These are phyloP conservation scores for Barbatosphaeria neglecta DNA, from an alignment of 495 filamentous ascomycete species.

Conservation along the genomic window DNA sequence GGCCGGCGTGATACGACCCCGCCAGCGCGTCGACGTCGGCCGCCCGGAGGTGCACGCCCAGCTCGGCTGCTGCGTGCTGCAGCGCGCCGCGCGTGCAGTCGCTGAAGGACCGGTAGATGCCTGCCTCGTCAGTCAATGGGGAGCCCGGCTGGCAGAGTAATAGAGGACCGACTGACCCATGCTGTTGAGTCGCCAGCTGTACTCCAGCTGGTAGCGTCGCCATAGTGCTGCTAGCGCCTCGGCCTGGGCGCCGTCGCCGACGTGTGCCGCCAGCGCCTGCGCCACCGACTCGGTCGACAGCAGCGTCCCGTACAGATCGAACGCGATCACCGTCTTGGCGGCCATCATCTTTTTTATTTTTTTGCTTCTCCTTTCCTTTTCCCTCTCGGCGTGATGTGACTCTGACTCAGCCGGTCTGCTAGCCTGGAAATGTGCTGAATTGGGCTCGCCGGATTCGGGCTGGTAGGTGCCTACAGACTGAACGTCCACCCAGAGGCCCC, in stretches of 20 bases:
- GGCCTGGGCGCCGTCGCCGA: conserved; percentile 40
- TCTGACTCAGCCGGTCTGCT: too few relatives aligned
- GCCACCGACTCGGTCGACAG: conserved; percentile 59
- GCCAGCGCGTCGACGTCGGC: conserved; percentile 39
- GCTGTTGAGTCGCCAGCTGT: conserved; percentile 72
- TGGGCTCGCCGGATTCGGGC: too few relatives aligned
- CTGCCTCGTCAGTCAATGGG: conserved; percentile 18
- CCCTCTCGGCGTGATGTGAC: too few relatives aligned
- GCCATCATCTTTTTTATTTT: not conserved
- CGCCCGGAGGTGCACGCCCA: conserved; percentile 27
- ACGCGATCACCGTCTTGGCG: conserved; percentile 45
- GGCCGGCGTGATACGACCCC: conserved; percentile 54
- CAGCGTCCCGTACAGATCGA: conserved; percentile 68
- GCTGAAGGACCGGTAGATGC: conserved; percentile 51
- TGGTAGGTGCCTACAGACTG: too few relatives aligned
- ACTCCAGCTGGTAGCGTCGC: conserved; percentile 57
- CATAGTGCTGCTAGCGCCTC: conserved; percentile 41
- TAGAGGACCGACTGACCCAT: conserved; percentile 44
- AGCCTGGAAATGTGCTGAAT: too few relatives aligned
- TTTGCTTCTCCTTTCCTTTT: not conserved
- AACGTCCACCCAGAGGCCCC: too few relatives aligned
- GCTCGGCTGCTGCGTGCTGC: conserved; percentile 49
- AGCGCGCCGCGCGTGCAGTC: conserved; percentile 54
- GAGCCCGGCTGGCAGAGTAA: conserved; percentile 3
- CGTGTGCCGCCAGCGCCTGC: conserved; percentile 35